Conservation (phyloP, 306 rosid genomes). For the Castanopsis chinensis region DNA sequence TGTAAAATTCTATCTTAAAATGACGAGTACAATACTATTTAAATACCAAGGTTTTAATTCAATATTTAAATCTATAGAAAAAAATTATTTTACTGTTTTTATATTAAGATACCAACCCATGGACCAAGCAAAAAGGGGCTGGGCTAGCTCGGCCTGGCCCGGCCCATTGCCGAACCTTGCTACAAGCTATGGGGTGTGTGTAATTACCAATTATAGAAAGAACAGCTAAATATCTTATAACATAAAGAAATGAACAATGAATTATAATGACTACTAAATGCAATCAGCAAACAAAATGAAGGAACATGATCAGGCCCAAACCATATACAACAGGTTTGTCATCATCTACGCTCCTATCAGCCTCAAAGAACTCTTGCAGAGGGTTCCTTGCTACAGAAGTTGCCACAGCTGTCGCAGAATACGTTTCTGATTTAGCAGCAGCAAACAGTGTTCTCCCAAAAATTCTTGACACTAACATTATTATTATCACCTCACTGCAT, state of each 20-base stretch:
- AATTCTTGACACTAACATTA: conserved; percentile 54
- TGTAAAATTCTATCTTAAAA: neutral
- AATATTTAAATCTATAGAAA: neutral
- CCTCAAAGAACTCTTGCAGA: conserved; percentile 79
- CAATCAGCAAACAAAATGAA: neutral
- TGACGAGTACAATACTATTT: neutral
- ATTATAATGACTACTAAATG: neutral
- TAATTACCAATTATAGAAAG: too few species aligned
- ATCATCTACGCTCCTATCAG: conserved; percentile 55
- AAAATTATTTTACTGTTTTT: too few species aligned
- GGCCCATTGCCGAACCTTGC: too few species aligned
- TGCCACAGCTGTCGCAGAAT: conserved; percentile 42
- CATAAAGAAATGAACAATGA: neutral
- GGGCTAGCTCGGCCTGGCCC: too few species aligned
- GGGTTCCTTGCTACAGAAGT: conserved; percentile 55
- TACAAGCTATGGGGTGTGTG: too few species aligned
- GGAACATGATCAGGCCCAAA: conserved; percentile 24
- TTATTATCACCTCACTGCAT: conserved; percentile 21
- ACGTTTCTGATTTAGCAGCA: conserved; percentile 62
- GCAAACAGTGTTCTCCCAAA: conserved; percentile 63
- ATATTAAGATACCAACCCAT: too few species aligned
- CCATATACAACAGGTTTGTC: conserved; percentile 88
- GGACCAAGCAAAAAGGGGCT: too few species aligned
- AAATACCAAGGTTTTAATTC: neutral
- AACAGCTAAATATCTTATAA: neutral